phyloP scores from a whole-genome alignment of 768 basidiomycete genomes.

The Mycena olivaceomarginata region DNA sequence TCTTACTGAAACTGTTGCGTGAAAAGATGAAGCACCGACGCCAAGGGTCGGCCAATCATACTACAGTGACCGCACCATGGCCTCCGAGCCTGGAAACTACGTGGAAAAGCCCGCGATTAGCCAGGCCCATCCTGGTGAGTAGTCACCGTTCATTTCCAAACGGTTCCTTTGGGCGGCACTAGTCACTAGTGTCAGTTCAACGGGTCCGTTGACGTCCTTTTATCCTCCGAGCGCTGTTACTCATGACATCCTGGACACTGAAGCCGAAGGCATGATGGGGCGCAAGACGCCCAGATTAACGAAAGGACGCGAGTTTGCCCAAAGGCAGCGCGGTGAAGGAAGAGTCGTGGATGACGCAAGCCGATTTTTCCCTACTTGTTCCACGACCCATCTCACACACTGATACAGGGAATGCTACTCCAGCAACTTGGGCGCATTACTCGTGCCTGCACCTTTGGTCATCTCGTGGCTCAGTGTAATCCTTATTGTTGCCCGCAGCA shows the following conservation, averaged over 20 bases:
- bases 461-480: too few species aligned
- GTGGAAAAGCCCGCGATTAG: slow-evolving; percentile 60
- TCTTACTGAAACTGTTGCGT: background rate
- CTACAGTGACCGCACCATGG: slow-evolving; percentile 55
- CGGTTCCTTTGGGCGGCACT: slow-evolving; percentile 49
- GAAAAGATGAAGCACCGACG: slow-evolving; percentile 38
- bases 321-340: too few species aligned
- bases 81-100: slow-evolving; percentile 47
- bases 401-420: too few species aligned
- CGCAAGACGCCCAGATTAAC: slow-evolving; percentile 47
- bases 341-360: too few species aligned
- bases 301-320: slow-evolving; percentile 40
- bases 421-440: too few species aligned
- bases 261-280: slow-evolving; percentile 49
- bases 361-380: too few species aligned
- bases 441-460: too few species aligned
- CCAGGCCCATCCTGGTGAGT: slow-evolving; percentile 72
- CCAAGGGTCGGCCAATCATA: slow-evolving; percentile 48
- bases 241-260: slow-evolving; percentile 44
- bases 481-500: too few species aligned
- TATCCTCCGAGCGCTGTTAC: slow-evolving; percentile 16
- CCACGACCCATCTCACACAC: too few species aligned
- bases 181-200: slow-evolving; percentile 53
- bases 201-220: slow-evolving; percentile 40
- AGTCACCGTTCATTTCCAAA: slow-evolving; percentile 41